phyloP scores from a whole-genome alignment of 2,329 filamentous ascomycete genomes.

The Phaeosphaeriaceae sp. region DNA sequence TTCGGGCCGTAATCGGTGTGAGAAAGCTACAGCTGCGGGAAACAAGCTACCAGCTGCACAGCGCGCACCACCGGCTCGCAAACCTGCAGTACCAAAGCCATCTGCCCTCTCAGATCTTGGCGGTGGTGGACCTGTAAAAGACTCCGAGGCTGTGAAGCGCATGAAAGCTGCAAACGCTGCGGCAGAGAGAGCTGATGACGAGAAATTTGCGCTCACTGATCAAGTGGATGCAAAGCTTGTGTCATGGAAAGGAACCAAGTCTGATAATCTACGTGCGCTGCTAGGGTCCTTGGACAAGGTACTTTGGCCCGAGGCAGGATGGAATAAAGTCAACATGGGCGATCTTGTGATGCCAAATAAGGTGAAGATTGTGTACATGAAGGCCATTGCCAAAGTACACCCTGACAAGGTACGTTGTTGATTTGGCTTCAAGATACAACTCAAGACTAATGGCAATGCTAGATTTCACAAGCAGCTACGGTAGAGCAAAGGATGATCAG shows the following conservation, averaged over 20 bases:
- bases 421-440: neutral
- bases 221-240: slow-evolving; percentile 80
- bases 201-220: slow-evolving; percentile 89
- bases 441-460: slow-evolving; percentile 16
- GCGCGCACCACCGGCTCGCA: slow-evolving; percentile 34
- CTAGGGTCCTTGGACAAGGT: slow-evolving; percentile 86
- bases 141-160: slow-evolving; percentile 76
- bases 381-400: slow-evolving; percentile 97
- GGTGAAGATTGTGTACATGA: slow-evolving; percentile 99
- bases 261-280: slow-evolving; percentile 88
- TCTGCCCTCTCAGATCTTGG: slow-evolving; percentile 54
- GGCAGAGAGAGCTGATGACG: slow-evolving; percentile 85
- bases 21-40: slow-evolving; percentile 70
- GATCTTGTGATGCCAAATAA: slow-evolving; percentile 92
- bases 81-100: slow-evolving; percentile 38
- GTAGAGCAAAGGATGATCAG: slow-evolving; percentile 72
- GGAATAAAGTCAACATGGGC: slow-evolving; percentile 96
- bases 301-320: slow-evolving; percentile 88
- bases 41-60: slow-evolving; percentile 27
- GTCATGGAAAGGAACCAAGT: slow-evolving; percentile 87
- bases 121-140: slow-evolving; percentile 55
- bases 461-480: slow-evolving; percentile 67
- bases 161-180: slow-evolving; percentile 84
- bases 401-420: slow-evolving; percentile 82
- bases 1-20: slow-evolving; percentile 86